A percentile compares a stretch with the other conserved stretches of the same genome.
Conservation (phyloP, 345 rosid genomes). For the Fremontodendron californicum region DNA sequence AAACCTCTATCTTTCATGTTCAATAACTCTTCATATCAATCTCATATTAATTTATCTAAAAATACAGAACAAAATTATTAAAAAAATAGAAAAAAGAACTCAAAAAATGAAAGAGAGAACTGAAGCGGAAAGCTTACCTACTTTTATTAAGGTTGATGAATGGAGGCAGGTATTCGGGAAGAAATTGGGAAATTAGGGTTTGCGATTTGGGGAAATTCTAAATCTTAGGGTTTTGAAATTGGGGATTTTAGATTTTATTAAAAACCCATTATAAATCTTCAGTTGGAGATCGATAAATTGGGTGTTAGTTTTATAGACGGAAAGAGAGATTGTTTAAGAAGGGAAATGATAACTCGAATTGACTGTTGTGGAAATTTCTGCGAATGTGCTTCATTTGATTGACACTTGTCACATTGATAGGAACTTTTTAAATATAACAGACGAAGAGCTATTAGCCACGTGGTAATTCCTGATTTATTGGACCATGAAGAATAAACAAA, state of each 20-base stretch:
- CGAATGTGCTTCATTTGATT: no score
- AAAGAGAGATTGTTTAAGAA: neutral
- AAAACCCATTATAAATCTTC: neutral
- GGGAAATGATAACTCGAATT: neutral
- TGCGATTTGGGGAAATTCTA: neutral
- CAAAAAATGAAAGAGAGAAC: neutral
- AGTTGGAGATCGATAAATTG: neutral
- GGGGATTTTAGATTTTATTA: neutral
- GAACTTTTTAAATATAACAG: no score
- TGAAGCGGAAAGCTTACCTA: neutral
- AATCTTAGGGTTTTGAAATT: neutral
- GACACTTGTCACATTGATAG: no score
- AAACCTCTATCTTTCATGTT: conserved; percentile 87
- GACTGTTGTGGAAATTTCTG: no score
- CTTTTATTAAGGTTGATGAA: neutral
- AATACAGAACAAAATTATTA: neutral
- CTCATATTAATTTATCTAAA: neutral
- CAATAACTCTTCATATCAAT: conserved; percentile 57
- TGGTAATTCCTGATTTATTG: no score
- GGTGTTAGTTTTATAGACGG: neutral
- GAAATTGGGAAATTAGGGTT: neutral
- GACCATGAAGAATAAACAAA: no score
- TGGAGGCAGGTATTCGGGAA: neutral
- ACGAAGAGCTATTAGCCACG: no score
- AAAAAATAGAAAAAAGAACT: neutral